Conservation (phyloP, 345 rosid species). For the Raphanus sativus region DNA sequence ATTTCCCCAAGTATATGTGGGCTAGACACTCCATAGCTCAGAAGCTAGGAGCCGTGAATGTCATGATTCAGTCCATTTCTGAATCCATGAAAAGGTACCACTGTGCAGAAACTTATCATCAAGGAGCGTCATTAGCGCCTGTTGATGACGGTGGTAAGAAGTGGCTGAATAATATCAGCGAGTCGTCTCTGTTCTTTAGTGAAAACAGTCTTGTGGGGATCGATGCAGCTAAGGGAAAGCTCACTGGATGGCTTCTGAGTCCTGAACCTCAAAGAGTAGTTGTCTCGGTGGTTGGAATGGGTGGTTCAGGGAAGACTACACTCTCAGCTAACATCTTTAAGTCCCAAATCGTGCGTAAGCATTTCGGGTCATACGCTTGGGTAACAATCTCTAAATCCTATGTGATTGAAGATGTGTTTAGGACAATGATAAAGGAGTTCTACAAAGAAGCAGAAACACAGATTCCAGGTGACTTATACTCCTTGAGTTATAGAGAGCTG, state of each 20-base stretch:
- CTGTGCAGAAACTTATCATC: conserved; percentile 10
- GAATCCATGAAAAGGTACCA: conserved; percentile 37
- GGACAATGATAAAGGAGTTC: conserved; percentile 43
- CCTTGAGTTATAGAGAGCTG: conserved; percentile 36
- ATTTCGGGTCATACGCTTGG: conserved; percentile 44
- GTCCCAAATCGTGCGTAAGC: conserved; percentile 25
- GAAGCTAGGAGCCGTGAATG: conserved; percentile 33
- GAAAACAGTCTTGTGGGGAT: conserved; percentile 49
- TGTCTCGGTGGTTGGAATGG: conserved; percentile 44
- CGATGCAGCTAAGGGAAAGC: conserved; percentile 23
- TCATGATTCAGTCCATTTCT: conserved; percentile 29
- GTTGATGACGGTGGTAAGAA: conserved; percentile 7
- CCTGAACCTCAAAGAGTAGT: conserved; percentile 25
- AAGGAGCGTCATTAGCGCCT: neutral
- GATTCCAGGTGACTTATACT: conserved; percentile 28
- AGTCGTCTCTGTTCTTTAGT: conserved; percentile 35
- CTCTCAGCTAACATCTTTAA: conserved; percentile 40
- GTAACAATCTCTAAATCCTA: conserved; percentile 43
- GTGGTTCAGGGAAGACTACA: conserved; percentile 46
- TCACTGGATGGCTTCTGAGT: conserved; percentile 34
- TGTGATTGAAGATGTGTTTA: conserved; percentile 40
- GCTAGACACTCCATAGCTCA: conserved; percentile 33
- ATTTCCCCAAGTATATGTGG: conserved; percentile 33
- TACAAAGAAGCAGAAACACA: conserved; percentile 28
- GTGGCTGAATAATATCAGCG: conserved; percentile 25